A percentile compares a stretch with the other conserved stretches of the same genome.
These are phyloP conservation scores for Fraxinus excelsior DNA, from an alignment of 257 asterid species.

Conservation along the genomic window DNA sequence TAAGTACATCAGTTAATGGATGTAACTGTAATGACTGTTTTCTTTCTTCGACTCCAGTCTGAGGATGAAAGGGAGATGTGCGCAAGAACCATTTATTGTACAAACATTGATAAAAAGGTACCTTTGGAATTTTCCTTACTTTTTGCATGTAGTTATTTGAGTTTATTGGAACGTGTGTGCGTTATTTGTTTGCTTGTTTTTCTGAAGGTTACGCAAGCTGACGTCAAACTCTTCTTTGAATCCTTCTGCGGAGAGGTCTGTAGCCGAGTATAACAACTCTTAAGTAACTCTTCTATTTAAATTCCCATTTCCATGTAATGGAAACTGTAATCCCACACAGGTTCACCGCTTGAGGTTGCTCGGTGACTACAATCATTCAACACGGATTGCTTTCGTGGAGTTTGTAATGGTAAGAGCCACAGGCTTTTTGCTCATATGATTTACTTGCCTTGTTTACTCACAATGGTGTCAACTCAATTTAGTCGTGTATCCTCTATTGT, in stretches of 20 bases:
- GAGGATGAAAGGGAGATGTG: conserved; percentile 94
- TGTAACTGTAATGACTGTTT: conserved; percentile 19
- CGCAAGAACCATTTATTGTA: conserved; percentile 80
- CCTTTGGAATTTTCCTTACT: conserved; percentile 7
- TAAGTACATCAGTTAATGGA: not conserved
- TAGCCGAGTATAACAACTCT: conserved; percentile 24
- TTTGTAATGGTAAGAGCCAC: conserved; percentile 76
- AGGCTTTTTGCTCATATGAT: conserved; percentile 14
- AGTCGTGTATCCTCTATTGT: not conserved
- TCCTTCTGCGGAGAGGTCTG: conserved; percentile 71
- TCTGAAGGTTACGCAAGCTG: conserved; percentile 72
- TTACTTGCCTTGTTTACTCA: conserved; percentile 16
- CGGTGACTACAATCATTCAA: conserved; percentile 91
- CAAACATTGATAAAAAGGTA: conserved; percentile 83
- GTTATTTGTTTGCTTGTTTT: conserved; percentile 21
- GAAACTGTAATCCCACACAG: conserved; percentile 53
- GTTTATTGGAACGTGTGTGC: conserved; percentile 7
- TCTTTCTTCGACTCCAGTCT: conserved; percentile 43
- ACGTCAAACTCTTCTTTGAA: conserved; percentile 72
- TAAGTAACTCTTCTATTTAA: conserved; percentile 23
- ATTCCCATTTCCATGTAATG: conserved; percentile 21
- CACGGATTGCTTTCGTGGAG: conserved; percentile 97
- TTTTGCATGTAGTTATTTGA: not conserved
- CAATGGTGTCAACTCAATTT: not conserved
- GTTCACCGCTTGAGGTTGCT: conserved; percentile 96